These are phyloP conservation scores for Blastobotrys arbuscula DNA, from an alignment of 1,139 yeast genomes.

Conservation along the genomic window DNA sequence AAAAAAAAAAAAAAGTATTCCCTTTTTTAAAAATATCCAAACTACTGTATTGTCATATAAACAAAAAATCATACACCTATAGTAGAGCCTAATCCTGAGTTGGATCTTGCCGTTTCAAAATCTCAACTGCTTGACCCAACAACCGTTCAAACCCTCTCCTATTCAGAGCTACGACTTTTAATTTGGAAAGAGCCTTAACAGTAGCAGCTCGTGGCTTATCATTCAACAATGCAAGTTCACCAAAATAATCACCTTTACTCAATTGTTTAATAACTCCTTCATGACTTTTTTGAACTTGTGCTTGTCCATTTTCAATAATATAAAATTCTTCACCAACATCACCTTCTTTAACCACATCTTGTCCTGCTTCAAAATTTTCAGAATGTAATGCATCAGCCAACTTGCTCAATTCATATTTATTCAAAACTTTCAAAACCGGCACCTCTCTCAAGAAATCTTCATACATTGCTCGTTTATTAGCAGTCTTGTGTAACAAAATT, in stretches of 20 bases:
- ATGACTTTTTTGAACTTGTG: slow-evolving; percentile 58
- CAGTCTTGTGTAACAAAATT: slow-evolving; percentile 83
- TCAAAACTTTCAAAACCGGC: slow-evolving; percentile 64
- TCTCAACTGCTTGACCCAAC: slow-evolving; percentile 86
- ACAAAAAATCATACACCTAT: not conserved
- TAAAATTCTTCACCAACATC: slow-evolving; percentile 89
- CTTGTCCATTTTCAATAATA: slow-evolving; percentile 81
- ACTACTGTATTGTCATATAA: not conserved
- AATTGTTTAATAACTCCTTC: slow-evolving; percentile 59
- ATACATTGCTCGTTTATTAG: slow-evolving; percentile 83
- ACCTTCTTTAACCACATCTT: slow-evolving; percentile 77
- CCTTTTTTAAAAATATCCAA: too few relatives aligned
- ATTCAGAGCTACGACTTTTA: slow-evolving; percentile 85
- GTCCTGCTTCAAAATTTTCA: slow-evolving; percentile 65
- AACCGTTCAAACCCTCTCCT: slow-evolving; percentile 91
- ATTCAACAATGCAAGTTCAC: slow-evolving; percentile 88
- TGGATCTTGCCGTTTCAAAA: slow-evolving; percentile 77
- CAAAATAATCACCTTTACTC: slow-evolving; percentile 86
- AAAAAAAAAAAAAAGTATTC: not conserved
- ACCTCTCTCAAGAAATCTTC: slow-evolving; percentile 86
- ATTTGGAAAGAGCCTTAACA: slow-evolving; percentile 66
- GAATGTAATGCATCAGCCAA: slow-evolving; percentile 92
- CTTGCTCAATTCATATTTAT: slow-evolving; percentile 82
- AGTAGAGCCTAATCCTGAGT: too few relatives aligned
- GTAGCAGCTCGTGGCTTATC: slow-evolving; percentile 95